Evolutionary conservation across 768 basidiomycete species (phyloP).

Genomic region (Boletus pseudopeckii): DNA sequence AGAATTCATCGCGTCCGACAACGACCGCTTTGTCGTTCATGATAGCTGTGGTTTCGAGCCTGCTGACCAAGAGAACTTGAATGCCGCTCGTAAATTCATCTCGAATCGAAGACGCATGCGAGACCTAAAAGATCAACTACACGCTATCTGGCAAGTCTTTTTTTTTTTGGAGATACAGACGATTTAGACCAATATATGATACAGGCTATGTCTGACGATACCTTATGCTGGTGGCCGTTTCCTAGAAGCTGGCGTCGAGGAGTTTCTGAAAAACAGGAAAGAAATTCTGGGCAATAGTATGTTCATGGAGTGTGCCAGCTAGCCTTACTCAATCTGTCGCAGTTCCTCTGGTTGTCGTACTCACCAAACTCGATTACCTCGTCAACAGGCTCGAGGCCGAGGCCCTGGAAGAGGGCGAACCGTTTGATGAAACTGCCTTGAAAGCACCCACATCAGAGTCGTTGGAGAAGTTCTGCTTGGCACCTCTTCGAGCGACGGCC

Average conservation of each 20-base stretch:
- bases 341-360: slow-evolving; percentile 6
- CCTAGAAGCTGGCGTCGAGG: slow-evolving; percentile 1
- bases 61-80: not conserved
- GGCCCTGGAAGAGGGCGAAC: not conserved
- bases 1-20: not conserved
- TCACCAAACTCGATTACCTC: slow-evolving; percentile 10
- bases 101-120: not conserved
- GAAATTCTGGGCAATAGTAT: slow-evolving; percentile 5
- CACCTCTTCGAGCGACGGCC: not conserved
- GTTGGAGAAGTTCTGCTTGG: not conserved
- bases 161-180: too few species aligned
- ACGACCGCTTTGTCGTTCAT: slow-evolving; percentile 4
- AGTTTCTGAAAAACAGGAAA: slow-evolving; percentile 1
- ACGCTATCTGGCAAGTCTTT: slow-evolving; percentile 3
- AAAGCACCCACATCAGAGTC: not conserved
- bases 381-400: not conserved
- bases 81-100: not conserved
- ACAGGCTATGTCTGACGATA: slow-evolving; percentile 2
- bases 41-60: slow-evolving; percentile 6
- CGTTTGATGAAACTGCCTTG: too few species aligned
- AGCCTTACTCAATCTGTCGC: not conserved
- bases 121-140: slow-evolving; percentile 1
- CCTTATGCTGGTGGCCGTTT: not conserved
- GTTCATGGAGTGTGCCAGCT: not conserved
- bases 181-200: not conserved